Evolutionary conservation across 345 rosid genomes (phyloP).

Genomic region (Hibiscus tridactylites): DNA sequence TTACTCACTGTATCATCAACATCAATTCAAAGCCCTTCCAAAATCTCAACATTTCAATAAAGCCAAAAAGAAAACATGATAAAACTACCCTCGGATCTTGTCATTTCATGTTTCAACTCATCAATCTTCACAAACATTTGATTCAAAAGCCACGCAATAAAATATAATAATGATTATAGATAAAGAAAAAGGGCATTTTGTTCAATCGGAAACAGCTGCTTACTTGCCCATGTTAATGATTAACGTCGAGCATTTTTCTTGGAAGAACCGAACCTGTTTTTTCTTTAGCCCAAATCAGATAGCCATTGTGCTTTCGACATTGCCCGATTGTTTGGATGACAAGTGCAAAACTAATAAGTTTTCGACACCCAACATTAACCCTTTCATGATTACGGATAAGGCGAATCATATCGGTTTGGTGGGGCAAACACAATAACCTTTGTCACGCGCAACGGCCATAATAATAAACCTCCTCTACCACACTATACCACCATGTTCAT

Average conservation of each 20-base stretch:
- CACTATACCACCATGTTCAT: not conserved
- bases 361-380: not conserved
- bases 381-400: not conserved
- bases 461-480: not conserved
- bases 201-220: not conserved
- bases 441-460: not conserved
- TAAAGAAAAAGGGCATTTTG: no score
- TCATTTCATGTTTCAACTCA: no score
- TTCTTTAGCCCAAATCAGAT: slow-evolving; percentile 13
- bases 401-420: no score
- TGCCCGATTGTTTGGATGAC: not conserved
- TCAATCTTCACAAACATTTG: no score
- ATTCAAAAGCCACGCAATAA: no score
- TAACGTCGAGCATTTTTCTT: not conserved
- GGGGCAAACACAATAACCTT: no score
- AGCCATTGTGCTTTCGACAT: not conserved
- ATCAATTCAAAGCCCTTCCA: no score
- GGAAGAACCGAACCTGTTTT: slow-evolving; percentile 4
- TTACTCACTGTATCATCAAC: no score
- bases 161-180: no score
- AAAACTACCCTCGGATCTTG: no score
- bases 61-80: no score
- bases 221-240: not conserved
- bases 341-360: not conserved
- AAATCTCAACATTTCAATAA: no score